Evolutionary conservation across 257 asterid genomes (phyloP).

Genomic region (Eustoma russellianum): DNA sequence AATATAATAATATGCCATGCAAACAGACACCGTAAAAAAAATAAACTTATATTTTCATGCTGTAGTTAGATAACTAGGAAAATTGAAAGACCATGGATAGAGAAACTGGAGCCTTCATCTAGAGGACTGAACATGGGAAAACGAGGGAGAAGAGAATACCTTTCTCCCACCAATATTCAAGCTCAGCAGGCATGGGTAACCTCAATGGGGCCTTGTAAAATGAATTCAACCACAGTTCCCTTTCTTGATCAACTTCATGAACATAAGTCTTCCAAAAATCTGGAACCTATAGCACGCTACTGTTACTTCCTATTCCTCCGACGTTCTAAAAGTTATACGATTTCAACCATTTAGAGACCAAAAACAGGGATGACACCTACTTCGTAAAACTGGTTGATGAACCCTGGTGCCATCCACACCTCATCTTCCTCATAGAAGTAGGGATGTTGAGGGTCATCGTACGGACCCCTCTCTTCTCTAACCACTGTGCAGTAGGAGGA

Average conservation of each 20-base stretch:
- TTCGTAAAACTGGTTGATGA: constrained; percentile 92
- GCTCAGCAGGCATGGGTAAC: constrained; percentile 97
- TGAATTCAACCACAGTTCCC: constrained; percentile 94
- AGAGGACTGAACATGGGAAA: constrained; percentile 3
- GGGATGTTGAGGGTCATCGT: constrained; percentile 94
- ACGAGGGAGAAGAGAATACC: constrained; percentile 21
- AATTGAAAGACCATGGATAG: background rate
- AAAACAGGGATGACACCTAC: constrained; percentile 24
- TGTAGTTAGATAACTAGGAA: background rate
- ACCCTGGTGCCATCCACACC: constrained; percentile 99
- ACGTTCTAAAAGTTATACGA: background rate
- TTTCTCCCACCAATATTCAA: constrained; percentile 84
- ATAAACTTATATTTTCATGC: too few relatives aligned
- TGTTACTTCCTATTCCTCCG: constrained; percentile 3
- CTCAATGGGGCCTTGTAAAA: constrained; percentile 87
- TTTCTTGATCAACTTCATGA: constrained; percentile 84
- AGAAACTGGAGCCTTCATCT: background rate
- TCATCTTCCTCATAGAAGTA: constrained; percentile 94
- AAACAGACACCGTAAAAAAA: too few relatives aligned
- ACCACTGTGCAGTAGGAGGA: constrained; percentile 49
- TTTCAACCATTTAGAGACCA: background rate
- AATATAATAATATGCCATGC: too few relatives aligned
- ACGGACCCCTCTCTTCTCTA: constrained; percentile 88
- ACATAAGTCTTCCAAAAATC: constrained; percentile 86
- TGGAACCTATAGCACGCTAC: constrained; percentile 59